Base-by-base conservation (phyloP, 1,284 basidiomycete genomes). In the Clitocybe nebularis region DNA sequence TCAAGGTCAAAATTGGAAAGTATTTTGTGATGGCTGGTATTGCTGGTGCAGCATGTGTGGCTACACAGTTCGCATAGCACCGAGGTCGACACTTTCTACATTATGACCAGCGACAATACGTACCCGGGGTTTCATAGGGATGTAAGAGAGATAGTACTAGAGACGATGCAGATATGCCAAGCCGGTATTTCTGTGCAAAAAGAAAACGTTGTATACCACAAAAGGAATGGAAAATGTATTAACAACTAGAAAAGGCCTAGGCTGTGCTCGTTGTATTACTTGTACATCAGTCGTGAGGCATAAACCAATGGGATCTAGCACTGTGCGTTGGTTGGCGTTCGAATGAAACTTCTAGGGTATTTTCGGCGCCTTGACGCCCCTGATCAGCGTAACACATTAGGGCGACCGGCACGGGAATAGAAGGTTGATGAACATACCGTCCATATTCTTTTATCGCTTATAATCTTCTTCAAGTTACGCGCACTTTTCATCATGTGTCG, bases 381-480 rank as follows among this genome's bases (percentile, higher is more conserved):
- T n/a, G n/a, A n/a, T n/a, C n/a, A n/a, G n/a, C n/a, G n/a, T n/a
- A n/a, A n/a, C n/a, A n/a, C n/a, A n/a, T n/a, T n/a, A n/a, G n/a
- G n/a, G n/a, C n/a, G n/a, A n/a, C n/a, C n/a, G n/a, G n/a, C n/a
- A n/a, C n/a, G n/a, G n/a, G 11, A 32, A 32, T 16, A 14, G 14
- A 16, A 3, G 3, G 29, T 5, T 32, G 29, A 32, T 26, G 34
- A 43, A 58, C 67, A 51, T 51, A 83, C 84, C 52, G 66, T 76
- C 81, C 81, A 86, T 6, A 75, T 56, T 26, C 79, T 66, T 30
- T 68, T 69, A 45, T 73, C 74, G 20, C 72, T 75, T 22, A 81
- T 59, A 28, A 86, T 64, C 44, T 63, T 74, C 37, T 59, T 57
- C 43, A 82, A 57, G 22, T 49, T 66, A 8, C 60, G 64, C 10